These are phyloP conservation scores for Neofusicoccum kwambonambiense DNA, from an alignment of 2,329 filamentous ascomycete genomes.

Conservation along the genomic window DNA sequence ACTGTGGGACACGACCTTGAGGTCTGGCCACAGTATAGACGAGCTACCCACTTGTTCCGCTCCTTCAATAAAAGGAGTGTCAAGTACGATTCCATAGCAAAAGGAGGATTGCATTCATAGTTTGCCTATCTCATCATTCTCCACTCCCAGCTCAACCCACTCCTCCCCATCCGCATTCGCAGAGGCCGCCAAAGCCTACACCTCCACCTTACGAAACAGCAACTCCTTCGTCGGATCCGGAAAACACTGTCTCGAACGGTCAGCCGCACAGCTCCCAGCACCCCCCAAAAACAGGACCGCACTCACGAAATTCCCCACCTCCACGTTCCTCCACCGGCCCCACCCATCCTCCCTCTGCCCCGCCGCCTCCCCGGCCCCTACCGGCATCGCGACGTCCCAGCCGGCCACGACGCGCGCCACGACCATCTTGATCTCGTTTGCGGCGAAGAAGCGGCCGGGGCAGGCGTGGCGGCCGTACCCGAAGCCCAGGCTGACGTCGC, in stretches of 20 bases:
- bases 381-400: neutral
- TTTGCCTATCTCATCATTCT: too few relatives aligned
- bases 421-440: conserved; percentile 35
- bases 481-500: conserved; percentile 21
- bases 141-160: too few relatives aligned
- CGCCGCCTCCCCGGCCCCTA: neutral
- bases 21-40: too few relatives aligned
- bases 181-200: neutral
- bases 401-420: conserved; percentile 18
- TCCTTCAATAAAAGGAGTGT: too few relatives aligned
- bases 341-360: conserved; percentile 22
- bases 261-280: neutral
- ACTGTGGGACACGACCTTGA: too few relatives aligned
- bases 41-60: too few relatives aligned
- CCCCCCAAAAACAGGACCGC: neutral
- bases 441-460: conserved; percentile 34
- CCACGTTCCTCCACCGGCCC: conserved; percentile 22
- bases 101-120: too few relatives aligned
- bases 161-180: too few relatives aligned
- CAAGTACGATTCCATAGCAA: too few relatives aligned
- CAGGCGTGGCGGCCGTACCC: conserved; percentile 34
- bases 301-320: conserved; percentile 10
- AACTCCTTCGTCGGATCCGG: conserved; percentile 16
- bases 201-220: neutral
- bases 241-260: neutral